These are phyloP conservation scores for Hypoxylon sp. DNA, from an alignment of 2,329 filamentous ascomycete species.

Conservation along the genomic window DNA sequence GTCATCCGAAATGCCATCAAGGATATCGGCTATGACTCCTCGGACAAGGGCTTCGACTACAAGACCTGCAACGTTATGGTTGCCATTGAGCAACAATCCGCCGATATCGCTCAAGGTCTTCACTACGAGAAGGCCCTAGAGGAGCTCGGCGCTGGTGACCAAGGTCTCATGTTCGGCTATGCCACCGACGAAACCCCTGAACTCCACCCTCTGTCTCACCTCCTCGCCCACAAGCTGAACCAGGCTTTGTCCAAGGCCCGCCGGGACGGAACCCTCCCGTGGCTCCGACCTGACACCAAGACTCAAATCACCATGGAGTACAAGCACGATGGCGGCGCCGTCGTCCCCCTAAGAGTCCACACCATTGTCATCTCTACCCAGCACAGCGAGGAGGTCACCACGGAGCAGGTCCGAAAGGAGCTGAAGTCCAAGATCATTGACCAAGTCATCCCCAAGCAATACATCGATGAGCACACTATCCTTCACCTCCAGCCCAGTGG, in stretches of 20 bases:
- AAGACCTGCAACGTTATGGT: slow-evolving; percentile 99
- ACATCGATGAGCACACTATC: slow-evolving; percentile 91
- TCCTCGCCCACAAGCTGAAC: slow-evolving; percentile 98
- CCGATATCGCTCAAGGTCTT: slow-evolving; percentile 98
- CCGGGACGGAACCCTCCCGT: slow-evolving; percentile 87
- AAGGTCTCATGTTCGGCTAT: slow-evolving; percentile 99
- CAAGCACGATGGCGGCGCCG: slow-evolving; percentile 94
- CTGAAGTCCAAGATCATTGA: slow-evolving; percentile 98
- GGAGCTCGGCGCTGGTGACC: slow-evolving; percentile 98
- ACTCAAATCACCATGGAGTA: slow-evolving; percentile 99
- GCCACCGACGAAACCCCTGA: slow-evolving; percentile 99
- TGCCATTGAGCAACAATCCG: slow-evolving; percentile 98
- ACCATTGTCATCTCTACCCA: slow-evolving; percentile 97
- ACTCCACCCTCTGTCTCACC: slow-evolving; percentile 92
- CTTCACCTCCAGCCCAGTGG: slow-evolving; percentile 99
- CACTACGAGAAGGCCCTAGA: slow-evolving; percentile 98
- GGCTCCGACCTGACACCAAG: slow-evolving; percentile 99
- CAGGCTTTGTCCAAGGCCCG: slow-evolving; percentile 92
- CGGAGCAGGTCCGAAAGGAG: slow-evolving; percentile 92
- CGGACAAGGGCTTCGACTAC: slow-evolving; percentile 99
- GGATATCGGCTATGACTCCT: slow-evolving; percentile 98
- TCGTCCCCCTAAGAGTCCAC: slow-evolving; percentile 92
- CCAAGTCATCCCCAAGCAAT: slow-evolving; percentile 91
- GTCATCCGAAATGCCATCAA: slow-evolving; percentile 94
- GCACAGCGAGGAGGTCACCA: slow-evolving; percentile 89